Percentiles rank a stretch among this genome's conserved stretches.
Conservation (phyloP, 2,329 filamentous ascomycete genomes). For the Chrysoporthe cubensis region DNA sequence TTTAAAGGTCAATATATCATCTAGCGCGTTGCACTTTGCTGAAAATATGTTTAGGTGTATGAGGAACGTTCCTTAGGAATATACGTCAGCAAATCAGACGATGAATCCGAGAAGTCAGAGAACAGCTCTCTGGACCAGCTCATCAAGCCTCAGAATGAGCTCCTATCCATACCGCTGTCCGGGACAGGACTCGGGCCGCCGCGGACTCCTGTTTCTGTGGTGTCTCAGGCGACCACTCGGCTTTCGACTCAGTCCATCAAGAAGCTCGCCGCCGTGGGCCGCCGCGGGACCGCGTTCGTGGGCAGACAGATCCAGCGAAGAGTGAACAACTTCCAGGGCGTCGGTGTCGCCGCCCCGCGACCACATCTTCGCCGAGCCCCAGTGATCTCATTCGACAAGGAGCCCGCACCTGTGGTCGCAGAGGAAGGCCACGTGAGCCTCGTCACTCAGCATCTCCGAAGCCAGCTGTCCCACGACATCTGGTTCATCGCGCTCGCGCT, state of each 20-base stretch:
- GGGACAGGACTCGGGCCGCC: conserved; percentile 3
- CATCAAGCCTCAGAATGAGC: conserved; percentile 12
- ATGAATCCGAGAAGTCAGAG: background rate
- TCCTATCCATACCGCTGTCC: background rate
- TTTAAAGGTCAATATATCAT: too few relatives aligned
- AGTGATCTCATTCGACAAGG: conserved; percentile 23
- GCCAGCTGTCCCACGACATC: conserved; percentile 68
- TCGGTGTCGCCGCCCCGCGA: conserved; percentile 29
- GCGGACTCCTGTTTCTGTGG: conserved; percentile 15
- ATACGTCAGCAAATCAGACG: conserved; percentile 35
- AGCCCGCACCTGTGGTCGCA: conserved; percentile 12
- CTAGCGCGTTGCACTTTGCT: background rate
- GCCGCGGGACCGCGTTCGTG: conserved; percentile 35
- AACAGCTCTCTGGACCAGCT: conserved; percentile 13
- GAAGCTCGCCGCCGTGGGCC: conserved; percentile 27
- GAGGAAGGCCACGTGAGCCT: conserved; percentile 31
- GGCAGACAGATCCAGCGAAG: conserved; percentile 36
- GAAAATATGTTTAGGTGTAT: conserved; percentile 44
- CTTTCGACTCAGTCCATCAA: conserved; percentile 23
- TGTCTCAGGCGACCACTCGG: conserved; percentile 21
- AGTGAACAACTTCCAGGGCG: conserved; percentile 33
- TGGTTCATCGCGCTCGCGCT: conserved; percentile 68
- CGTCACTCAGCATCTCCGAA: conserved; percentile 57
- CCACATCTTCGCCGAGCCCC: conserved; percentile 23
- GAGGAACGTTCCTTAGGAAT: conserved; percentile 59